A percentile compares a stretch with the other conserved stretches of the same genome.
phyloP scores from a whole-genome alignment of 2,329 filamentous ascomycete species.

The Apiospora sp. region DNA sequence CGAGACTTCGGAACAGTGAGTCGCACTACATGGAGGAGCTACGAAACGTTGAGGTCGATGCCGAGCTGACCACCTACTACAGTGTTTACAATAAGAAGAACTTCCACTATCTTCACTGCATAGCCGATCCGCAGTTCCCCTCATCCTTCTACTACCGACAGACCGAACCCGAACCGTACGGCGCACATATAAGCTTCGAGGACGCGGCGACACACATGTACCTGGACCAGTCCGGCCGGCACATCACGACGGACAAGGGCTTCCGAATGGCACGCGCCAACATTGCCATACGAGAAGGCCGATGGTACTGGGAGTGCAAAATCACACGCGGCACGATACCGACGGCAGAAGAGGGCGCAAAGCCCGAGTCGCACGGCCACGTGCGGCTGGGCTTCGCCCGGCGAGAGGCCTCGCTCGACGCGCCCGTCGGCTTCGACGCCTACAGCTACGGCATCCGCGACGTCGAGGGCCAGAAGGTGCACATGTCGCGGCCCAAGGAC shows the following conservation, averaged over 20 bases:
- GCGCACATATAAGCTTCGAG: constrained; percentile 88
- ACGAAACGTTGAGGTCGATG: constrained; percentile 1
- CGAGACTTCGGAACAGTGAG: constrained; percentile 71
- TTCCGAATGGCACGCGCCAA: constrained; percentile 93
- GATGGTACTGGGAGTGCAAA: constrained; percentile 94
- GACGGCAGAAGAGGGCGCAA: constrained; percentile 49
- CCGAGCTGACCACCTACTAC: constrained; percentile 25
- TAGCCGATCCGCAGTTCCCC: constrained; percentile 86
- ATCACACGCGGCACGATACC: constrained; percentile 78
- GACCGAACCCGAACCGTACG: constrained; percentile 85
- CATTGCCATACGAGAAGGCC: constrained; percentile 86
- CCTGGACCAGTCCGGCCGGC: constrained; percentile 77
- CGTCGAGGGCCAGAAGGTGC: constrained; percentile 87
- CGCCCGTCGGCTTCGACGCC: constrained; percentile 85
- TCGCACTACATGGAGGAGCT: constrained; percentile 28
- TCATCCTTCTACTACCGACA: constrained; percentile 89
- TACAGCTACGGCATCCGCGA: constrained; percentile 96
- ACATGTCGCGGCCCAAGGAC: constrained; percentile 91
- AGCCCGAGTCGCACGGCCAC: constrained; percentile 61
- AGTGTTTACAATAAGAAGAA: constrained; percentile 72
- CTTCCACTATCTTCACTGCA: constrained; percentile 90
- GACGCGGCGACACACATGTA: constrained; percentile 87
- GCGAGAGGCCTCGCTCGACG: constrained; percentile 82
- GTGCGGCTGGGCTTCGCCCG: constrained; percentile 89
- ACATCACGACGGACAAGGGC: constrained; percentile 89